A percentile compares a stretch with the other conserved stretches of the same genome.
Conservation (phyloP, 1,284 basidiomycete species). For the Cryptococcus neoformans region DNA sequence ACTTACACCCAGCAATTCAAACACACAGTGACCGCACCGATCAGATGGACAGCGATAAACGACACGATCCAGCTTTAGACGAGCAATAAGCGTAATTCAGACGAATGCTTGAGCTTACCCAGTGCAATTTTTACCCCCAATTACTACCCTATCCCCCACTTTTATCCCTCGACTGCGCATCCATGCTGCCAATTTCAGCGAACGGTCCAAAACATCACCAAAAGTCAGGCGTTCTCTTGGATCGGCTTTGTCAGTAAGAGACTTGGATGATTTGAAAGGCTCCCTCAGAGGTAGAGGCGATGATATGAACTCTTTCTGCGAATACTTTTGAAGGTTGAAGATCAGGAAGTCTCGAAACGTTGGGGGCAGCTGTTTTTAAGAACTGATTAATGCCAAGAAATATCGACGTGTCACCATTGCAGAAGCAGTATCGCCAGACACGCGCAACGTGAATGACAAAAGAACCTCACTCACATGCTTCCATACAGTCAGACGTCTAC, state of each 20-base stretch:
- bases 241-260: neutral
- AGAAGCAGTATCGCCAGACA: neutral
- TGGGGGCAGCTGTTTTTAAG: conserved; percentile 26
- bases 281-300: neutral
- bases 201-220: conserved; percentile 20
- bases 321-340: conserved; percentile 17
- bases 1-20: conserved; percentile 45
- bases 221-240: conserved; percentile 26
- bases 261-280: neutral
- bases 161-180: conserved; percentile 28
- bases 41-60: conserved; percentile 35
- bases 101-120: conserved; percentile 17
- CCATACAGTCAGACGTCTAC: conserved; percentile 27
- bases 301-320: conserved; percentile 8
- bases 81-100: neutral
- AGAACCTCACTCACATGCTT: conserved; percentile 31
- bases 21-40: conserved; percentile 36
- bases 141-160: conserved; percentile 29
- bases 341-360: conserved; percentile 37
- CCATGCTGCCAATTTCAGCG: conserved; percentile 26
- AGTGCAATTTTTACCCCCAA: conserved; percentile 37
- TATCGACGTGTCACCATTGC: too few species aligned
- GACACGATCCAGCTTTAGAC: conserved; percentile 30
- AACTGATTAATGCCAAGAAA: too few species aligned
- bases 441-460: too few species aligned